phyloP scores from a whole-genome alignment of 2,329 filamentous ascomycete genomes.

The Juglanconis sp. region DNA sequence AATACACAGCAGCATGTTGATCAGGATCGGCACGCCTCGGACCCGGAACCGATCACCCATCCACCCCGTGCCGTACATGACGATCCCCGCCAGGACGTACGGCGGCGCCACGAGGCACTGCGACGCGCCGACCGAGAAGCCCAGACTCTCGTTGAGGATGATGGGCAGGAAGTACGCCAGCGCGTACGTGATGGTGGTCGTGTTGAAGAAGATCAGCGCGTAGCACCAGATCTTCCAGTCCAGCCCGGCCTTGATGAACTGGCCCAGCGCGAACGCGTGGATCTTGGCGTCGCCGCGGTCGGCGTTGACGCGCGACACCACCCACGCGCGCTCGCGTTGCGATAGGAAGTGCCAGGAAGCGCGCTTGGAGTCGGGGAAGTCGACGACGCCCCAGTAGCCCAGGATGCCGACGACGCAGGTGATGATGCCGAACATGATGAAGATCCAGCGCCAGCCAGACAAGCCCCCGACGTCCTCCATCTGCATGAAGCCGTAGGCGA shows the following conservation, averaged over 20 bases:
- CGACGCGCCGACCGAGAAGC: conserved; percentile 59
- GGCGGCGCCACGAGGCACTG: conserved; percentile 73
- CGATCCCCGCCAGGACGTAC: conserved; percentile 61
- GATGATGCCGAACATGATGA: conserved; percentile 52
- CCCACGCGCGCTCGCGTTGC: conserved; percentile 47
- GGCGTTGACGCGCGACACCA: conserved; percentile 50
- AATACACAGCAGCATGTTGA: conserved; percentile 64
- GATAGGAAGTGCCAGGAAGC: conserved; percentile 52
- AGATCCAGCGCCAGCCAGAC: conserved; percentile 66
- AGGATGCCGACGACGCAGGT: conserved; percentile 50
- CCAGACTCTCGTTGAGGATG: conserved; percentile 62
- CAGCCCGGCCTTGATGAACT: conserved; percentile 43
- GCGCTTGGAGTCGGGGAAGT: conserved; percentile 59
- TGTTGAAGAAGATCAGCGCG: conserved; percentile 59
- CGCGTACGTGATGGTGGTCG: conserved; percentile 70
- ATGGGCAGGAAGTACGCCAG: conserved; percentile 78
- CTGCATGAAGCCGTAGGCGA: conserved; percentile 68
- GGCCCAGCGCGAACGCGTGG: conserved; percentile 47
- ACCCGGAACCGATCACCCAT: conserved; percentile 64
- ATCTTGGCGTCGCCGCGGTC: conserved; percentile 57
- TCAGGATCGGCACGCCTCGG: conserved; percentile 63
- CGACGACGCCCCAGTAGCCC: conserved; percentile 58
- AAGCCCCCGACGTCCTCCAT: conserved; percentile 54
- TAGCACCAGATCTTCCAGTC: conserved; percentile 63
- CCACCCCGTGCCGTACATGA: conserved; percentile 60